A percentile compares a stretch with the other conserved stretches of the same genome.
Evolutionary conservation across 2,329 filamentous ascomycete species (phyloP).

Genomic region (Apiospora saccharicola): DNA sequence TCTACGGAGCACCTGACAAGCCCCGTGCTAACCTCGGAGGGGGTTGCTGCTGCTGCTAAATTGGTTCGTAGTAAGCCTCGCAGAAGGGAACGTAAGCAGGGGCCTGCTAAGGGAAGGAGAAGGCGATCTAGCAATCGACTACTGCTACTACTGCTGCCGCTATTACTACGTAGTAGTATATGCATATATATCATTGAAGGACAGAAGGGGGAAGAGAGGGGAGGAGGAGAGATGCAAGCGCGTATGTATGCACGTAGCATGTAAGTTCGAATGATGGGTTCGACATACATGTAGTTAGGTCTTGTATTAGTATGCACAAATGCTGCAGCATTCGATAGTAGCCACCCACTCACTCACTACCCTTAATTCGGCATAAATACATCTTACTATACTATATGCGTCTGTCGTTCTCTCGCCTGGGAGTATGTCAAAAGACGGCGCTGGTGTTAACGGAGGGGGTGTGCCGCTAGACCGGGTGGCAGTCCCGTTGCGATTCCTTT

Average conservation of each 20-base stretch:
- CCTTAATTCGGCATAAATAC: too few species aligned
- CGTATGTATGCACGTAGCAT: background rate
- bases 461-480: slow-evolving; percentile 9
- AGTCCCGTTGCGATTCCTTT: slow-evolving; percentile 1
- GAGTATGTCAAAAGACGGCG: background rate
- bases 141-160: too few species aligned
- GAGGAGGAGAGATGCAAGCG: too few species aligned
- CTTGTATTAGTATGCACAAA: background rate
- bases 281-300: background rate
- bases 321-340: background rate
- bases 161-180: background rate
- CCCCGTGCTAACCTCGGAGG: background rate
- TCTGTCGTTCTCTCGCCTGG: too few species aligned
- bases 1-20: background rate
- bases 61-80: slow-evolving; percentile 14
- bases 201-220: too few species aligned
- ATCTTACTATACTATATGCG: background rate
- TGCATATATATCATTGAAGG: too few species aligned
- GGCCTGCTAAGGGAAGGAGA: background rate
- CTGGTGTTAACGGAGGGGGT: background rate
- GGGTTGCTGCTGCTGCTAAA: background rate
- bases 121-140: background rate
- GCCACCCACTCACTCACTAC: too few species aligned
- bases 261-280: background rate
- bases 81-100: background rate